A percentile compares a stretch with the other conserved stretches of the same genome.
phyloP scores from a whole-genome alignment of 1,284 basidiomycete species.

The Lignosus rhinocerotis region DNA sequence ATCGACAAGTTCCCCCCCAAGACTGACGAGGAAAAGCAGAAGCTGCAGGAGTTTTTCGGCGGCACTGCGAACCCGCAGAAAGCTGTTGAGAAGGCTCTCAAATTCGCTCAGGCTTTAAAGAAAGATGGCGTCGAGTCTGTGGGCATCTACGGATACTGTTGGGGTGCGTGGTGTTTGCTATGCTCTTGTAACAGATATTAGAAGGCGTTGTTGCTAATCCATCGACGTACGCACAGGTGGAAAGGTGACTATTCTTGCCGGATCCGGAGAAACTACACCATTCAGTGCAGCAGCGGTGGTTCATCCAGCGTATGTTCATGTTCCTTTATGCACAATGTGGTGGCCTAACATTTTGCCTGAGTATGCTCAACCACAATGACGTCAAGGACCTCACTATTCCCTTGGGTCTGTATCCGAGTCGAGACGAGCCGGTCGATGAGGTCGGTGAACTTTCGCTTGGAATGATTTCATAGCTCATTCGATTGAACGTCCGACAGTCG shows the following conservation, averaged over 20 bases:
- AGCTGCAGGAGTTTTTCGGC: conserved; percentile 56
- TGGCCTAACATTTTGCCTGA: conserved; percentile 21
- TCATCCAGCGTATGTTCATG: conserved; percentile 52
- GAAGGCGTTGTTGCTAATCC: neutral
- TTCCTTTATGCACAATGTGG: neutral
- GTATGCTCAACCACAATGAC: conserved; percentile 60
- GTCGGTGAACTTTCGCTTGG: conserved; percentile 32
- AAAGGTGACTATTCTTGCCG: conserved; percentile 50
- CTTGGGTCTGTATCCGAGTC: conserved; percentile 59
- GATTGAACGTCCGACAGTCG: conserved; percentile 37
- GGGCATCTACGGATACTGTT: conserved; percentile 59
- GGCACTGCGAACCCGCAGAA: conserved; percentile 46
- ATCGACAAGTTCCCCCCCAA: conserved; percentile 53
- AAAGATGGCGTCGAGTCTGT: conserved; percentile 47
- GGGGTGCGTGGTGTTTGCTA: conserved; percentile 43
- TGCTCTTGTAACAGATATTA: neutral
- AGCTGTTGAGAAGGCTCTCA: conserved; percentile 46
- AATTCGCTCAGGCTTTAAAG: conserved; percentile 49
- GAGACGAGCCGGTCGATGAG: conserved; percentile 59
- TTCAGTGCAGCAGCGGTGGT: conserved; percentile 52
- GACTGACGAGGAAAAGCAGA: conserved; percentile 48
- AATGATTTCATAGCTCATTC: neutral
- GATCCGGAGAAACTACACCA: conserved; percentile 37
- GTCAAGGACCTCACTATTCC: conserved; percentile 54
- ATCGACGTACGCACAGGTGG: conserved; percentile 39